Conservation (phyloP, 2,329 filamentous ascomycete species). For the Daldinia sp. region DNA sequence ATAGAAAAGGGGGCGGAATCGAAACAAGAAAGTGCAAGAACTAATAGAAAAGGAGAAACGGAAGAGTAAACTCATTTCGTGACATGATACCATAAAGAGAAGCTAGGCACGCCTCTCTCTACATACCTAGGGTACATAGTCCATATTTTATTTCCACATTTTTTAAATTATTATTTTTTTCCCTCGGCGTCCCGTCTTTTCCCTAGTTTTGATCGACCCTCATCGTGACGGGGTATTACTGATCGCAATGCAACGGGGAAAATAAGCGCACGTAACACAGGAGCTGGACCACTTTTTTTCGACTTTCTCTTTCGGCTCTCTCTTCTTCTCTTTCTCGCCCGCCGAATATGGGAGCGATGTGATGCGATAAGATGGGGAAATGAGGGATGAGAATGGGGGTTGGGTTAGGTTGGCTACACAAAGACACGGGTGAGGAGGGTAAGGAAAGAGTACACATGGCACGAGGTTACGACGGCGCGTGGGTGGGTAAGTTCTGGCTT, state of each 20-base stretch:
- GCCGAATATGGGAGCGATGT: background rate
- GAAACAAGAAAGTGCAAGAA: background rate
- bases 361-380: background rate
- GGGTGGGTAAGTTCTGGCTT: background rate
- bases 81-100: conserved; percentile 27
- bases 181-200: background rate
- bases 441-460: background rate
- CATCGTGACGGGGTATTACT: background rate
- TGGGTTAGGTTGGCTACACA: conserved; percentile 15
- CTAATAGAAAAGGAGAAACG: background rate
- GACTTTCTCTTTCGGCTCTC: background rate
- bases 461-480: background rate
- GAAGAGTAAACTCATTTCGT: conserved; percentile 10
- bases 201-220: background rate
- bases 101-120: conserved; percentile 20
- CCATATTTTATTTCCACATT: background rate
- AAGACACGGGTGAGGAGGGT: background rate
- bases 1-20: background rate
- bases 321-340: background rate
- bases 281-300: background rate
- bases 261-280: background rate
- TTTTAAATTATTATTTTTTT: background rate
- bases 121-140: conserved; percentile 15
- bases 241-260: background rate
- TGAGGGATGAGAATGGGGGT: background rate